Conservation (phyloP, 2,329 filamentous ascomycete genomes). For the Raffaelea deltoideospora region DNA sequence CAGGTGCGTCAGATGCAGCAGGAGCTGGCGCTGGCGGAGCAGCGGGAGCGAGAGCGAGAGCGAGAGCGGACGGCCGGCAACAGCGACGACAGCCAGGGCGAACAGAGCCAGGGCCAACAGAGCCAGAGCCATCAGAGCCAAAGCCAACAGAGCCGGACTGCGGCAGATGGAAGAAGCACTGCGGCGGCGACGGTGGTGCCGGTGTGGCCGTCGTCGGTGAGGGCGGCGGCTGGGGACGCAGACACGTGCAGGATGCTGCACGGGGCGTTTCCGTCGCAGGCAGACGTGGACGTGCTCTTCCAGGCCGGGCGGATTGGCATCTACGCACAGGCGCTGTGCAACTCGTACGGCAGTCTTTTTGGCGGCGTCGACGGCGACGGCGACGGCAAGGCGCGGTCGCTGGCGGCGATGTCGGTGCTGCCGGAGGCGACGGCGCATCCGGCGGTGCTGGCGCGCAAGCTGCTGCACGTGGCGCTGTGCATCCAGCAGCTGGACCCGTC, state of each 20-base stretch:
- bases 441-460: constrained; percentile 17
- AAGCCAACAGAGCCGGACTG: no score
- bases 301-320: constrained; percentile 1
- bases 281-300: constrained; percentile 3
- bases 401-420: constrained; percentile 1
- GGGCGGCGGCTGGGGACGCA: neutral
- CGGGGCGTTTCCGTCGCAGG: constrained; percentile 3
- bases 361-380: no score
- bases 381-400: constrained; percentile 1
- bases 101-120: no score
- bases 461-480: constrained; percentile 16
- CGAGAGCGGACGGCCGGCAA: no score
- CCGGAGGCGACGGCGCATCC: constrained; percentile 16
- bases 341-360: constrained; percentile 2
- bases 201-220: no score
- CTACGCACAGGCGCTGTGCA: constrained; percentile 3
- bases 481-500: constrained; percentile 12
- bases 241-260: neutral
- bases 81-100: no score
- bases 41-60: no score
- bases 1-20: neutral
- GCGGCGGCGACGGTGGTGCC: no score
- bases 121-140: no score
- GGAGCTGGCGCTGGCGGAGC: no score
- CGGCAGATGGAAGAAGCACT: no score